Percentiles rank a stretch among this genome's conserved stretches.
These are phyloP conservation scores for Metrosideros polymorpha DNA, from an alignment of 441 rosid species.

Conservation along the genomic window DNA sequence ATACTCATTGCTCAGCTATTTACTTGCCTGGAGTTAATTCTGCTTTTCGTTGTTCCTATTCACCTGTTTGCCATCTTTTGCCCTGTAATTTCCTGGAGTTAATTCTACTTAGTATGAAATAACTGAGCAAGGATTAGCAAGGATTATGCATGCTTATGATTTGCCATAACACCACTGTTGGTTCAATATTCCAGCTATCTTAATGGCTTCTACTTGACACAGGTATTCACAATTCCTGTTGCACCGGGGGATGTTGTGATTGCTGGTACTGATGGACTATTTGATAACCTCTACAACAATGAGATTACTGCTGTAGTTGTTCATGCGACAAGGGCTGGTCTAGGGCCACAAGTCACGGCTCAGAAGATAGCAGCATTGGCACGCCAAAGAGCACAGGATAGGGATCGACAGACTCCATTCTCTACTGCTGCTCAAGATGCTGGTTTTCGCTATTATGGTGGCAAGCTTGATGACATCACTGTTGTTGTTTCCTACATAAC, in stretches of 20 bases:
- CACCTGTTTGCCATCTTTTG: not conserved
- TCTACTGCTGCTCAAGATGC: slow-evolving; percentile 9
- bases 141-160: not conserved
- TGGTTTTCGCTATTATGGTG: slow-evolving; percentile 12
- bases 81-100: no score
- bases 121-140: not conserved
- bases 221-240: slow-evolving; percentile 15
- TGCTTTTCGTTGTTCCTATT: not conserved
- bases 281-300: slow-evolving; percentile 22
- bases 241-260: slow-evolving; percentile 25
- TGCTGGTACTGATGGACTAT: slow-evolving; percentile 25
- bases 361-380: slow-evolving; percentile 21
- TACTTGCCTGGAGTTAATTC: not conserved
- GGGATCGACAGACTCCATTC: slow-evolving; percentile 20
- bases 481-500: slow-evolving; percentile 19
- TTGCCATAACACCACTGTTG: not conserved
- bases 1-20: not conserved
- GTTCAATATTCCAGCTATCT: not conserved
- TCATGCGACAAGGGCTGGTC: slow-evolving; percentile 10
- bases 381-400: slow-evolving; percentile 13
- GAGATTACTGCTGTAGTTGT: slow-evolving; percentile 18
- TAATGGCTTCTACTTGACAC: not conserved
- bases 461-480: slow-evolving; percentile 29
- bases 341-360: slow-evolving; percentile 20
- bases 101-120: no score